Evolutionary conservation across 768 basidiomycete genomes (phyloP), one percentile per base, ranked within the genome.

Genomic region (Leccinum barrowsii): DNA sequence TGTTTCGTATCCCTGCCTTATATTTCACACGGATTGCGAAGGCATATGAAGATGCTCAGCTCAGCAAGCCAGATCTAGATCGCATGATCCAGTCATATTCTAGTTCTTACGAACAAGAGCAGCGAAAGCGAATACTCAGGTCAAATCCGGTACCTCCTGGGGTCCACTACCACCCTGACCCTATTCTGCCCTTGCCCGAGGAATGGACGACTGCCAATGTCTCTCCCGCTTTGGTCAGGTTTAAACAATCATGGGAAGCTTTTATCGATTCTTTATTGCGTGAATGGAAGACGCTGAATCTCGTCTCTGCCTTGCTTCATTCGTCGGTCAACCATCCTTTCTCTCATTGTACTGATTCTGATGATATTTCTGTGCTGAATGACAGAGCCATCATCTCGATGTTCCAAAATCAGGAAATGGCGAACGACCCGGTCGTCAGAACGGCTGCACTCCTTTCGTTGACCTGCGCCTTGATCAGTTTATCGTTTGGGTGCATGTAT

Each of bases 1-100:
- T 92, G 7, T 77, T 92, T n/a, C 81, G 85, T 15, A 79, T 92
- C n/a, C 91, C 90, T 2, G 81, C 86, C 0, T 76, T 91, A 65
- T 92, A 92, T 66, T 92, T 91, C 71, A 82, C 85, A 3, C 85
- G 90, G 4, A 90, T 92, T 22, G 82, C 87, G 3, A 80, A 83
- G 51, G 82, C 92, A 26, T 91, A 90, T 61, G 82, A 87, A 63
- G 88, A 90, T 57, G 89, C 90, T 2, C 85, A 92, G 55, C 80
- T 92, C 52, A 89, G 88, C 66, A 79, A 79, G 59, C 87, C 85
- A 8, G 90, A 92, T 65, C 81, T 92, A 7, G 74, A 82, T 52
- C 67, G 80, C 40, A 84, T 86, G 81, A 73, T 58, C 59, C 66
- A 53, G 57, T 73, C 71, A 0, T 73, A 78, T 40, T 69, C 70